phyloP scores from a whole-genome alignment of 148 eudicot species.

The Cornus kousa region DNA sequence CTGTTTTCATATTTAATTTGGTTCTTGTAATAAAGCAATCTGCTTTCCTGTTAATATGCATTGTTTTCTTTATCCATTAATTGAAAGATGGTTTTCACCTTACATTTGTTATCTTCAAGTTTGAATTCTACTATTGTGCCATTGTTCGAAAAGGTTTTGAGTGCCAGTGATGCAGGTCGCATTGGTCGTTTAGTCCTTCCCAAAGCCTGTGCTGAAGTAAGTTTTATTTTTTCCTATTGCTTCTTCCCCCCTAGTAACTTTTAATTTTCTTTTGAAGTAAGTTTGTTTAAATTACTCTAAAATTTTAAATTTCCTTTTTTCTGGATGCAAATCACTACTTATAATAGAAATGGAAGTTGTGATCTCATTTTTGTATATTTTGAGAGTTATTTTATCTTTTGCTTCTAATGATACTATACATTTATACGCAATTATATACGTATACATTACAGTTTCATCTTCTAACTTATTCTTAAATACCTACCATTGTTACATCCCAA shows the following conservation, averaged over 20 bases:
- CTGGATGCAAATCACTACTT: no score
- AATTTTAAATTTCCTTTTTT: background rate
- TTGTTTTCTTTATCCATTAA: slow-evolving; percentile 8
- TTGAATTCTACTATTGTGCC: slow-evolving; percentile 87
- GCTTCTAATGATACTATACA: no score
- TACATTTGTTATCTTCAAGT: slow-evolving; percentile 42
- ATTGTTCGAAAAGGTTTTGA: slow-evolving; percentile 88
- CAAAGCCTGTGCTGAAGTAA: slow-evolving; percentile 98
- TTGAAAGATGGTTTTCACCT: slow-evolving; percentile 32
- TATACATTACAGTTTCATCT: no score
- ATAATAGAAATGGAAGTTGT: no score
- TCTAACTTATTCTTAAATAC: no score
- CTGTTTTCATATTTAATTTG: background rate
- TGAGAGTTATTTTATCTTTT: background rate
- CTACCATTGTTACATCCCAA: no score
- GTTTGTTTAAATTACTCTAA: background rate
- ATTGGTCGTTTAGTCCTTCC: slow-evolving; percentile 98
- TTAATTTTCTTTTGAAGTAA: background rate
- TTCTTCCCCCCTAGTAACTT: no score
- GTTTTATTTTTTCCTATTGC: slow-evolving; percentile 14
- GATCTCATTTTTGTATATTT: no score
- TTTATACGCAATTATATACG: no score
- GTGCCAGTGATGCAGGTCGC: slow-evolving; percentile 99
- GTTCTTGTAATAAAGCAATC: background rate
- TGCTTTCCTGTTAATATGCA: background rate